Conservation (phyloP, 495 filamentous ascomycete species). For the Talaromyces adpressus region DNA sequence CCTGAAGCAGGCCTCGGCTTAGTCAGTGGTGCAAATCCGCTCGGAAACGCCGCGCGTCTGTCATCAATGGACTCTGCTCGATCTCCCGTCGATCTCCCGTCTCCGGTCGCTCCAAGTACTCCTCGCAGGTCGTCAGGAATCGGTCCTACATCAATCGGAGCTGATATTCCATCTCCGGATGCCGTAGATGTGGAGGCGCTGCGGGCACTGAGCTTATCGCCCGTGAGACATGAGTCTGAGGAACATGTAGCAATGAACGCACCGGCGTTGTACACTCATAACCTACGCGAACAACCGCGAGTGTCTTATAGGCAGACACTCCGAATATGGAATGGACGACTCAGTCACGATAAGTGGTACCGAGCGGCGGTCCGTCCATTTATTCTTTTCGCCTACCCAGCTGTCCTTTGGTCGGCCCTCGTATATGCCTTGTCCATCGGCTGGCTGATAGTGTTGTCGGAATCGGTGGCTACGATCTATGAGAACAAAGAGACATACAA, state of each 20-base stretch:
- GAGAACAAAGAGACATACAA: conserved; percentile 58
- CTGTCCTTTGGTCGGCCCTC: conserved; percentile 82
- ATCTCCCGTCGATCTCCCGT: not conserved
- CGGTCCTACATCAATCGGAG: not conserved
- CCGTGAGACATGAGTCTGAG: not conserved
- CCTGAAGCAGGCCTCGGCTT: not conserved
- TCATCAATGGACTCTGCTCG: not conserved
- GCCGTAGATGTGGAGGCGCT: not conserved
- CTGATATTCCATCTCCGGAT: not conserved
- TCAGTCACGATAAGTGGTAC: conserved; percentile 72
- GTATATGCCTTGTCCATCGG: conserved; percentile 88
- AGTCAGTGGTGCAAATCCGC: not conserved
- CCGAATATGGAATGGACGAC: conserved; percentile 66
- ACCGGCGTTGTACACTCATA: conserved; percentile 48
- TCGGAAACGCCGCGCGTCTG: not conserved
- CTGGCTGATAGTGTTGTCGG: conserved; percentile 92
- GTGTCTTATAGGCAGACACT: conserved; percentile 66
- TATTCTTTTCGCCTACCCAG: conserved; percentile 78
- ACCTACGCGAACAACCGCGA: conserved; percentile 50
- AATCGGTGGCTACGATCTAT: conserved; percentile 74
- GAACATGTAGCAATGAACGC: conserved; percentile 14
- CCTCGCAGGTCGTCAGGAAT: not conserved
- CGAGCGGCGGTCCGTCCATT: conserved; percentile 72
- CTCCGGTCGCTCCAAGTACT: not conserved
- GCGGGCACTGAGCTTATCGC: not conserved